Base-by-base conservation (phyloP, 2,329 filamentous ascomycete genomes). In the Ambrosiella cleistominuta region DNA sequence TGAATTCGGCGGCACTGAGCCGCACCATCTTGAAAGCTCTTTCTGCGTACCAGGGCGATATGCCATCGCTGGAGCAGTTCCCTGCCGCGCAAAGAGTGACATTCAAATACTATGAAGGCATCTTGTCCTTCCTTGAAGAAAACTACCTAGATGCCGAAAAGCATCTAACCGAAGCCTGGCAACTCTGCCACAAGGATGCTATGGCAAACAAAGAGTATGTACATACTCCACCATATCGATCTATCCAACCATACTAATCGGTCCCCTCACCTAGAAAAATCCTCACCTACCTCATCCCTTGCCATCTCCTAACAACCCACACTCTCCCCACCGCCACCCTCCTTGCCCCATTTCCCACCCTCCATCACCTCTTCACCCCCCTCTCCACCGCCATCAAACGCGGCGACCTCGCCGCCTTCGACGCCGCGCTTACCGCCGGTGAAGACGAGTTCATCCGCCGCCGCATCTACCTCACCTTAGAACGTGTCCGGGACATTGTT, bases 101-200 rank as follows among this genome's bases (percentile, higher is more conserved):
- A 0, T 98, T 95, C 73, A 91, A 89, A 67, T 98, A 96, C 71
- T 97, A 96, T 67, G 81, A 90, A 63, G 93, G 93, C 9, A 87
- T 98, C 4, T 79, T 98, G n/a, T 79, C 83, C 60, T 98, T 98
- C 67, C 71, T 98, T 4, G 90, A 97, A 62, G 94, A 98, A 68
- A 88, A 96, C 66, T 98, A 98, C 66, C 74, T 77, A 1, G 79
- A 86, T 79, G 87, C 90, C 0, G 88, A 95, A 69, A 79, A 83
- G 64, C 78, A 88, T 67, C 76, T 98, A 17, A 85, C 82, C 1
- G 79, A 83, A 66, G 91, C 93, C 37, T 93, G 86, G 80, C 73
- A 77, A n/a, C 75, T 88, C 63, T 97, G 93, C 67, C 83, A 91
- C 65, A 81, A 78, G 63, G 74, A 80, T 58, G 81, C 88, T 0